Base-by-base conservation (phyloP, 2,329 filamentous ascomycete species). In the Mariannaea elegans region DNA sequence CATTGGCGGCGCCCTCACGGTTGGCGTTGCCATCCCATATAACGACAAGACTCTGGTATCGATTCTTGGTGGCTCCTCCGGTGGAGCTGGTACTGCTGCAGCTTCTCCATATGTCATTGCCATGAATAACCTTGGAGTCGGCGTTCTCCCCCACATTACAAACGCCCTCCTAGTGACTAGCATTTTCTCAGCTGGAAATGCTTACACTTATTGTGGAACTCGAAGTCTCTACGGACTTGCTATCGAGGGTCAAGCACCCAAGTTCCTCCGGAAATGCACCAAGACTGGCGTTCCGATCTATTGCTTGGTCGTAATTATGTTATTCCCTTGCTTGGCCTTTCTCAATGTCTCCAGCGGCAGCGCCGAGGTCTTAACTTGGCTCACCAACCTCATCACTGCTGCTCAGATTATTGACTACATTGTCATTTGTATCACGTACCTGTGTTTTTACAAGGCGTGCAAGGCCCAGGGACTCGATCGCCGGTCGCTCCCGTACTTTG, bases 11-110 rank as follows among this genome's bases (percentile, higher is more conserved):
- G 61, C 57, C 7, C 44, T 63, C 9, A 80, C 81, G 23, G 86
- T 85, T 64, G 88, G 88, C 21, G 87, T 90, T 45, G 73, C 90
- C 42, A 81, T 92, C 47, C 81, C 90, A 2, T 87, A 87, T 71
- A 84, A 90, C 56, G 87, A 91, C 66, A 67, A 78, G 1, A 82
- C 81, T 12, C 77, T 91, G 56, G 55, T 27, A 7, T 85, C 87
- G 1, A 84, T 87, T 56, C 74, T 81, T 3, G 56, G 54, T 7
- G 61, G 57, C 13, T 13, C 31, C 8, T 49, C 53, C 7, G 29
- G 32, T 2, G 61, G 83, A 4, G 69, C 66, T 4, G 65, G 68
- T 9, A 82, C 78, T 12, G 84, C 83, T 4, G 81, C 83, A 7
- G 83, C 84, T 1, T 88, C 85, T 27, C 85, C 85, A 1, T 87